phyloP scores from a whole-genome alignment of 1,139 yeast genomes.

The Taiozyma sp. region DNA sequence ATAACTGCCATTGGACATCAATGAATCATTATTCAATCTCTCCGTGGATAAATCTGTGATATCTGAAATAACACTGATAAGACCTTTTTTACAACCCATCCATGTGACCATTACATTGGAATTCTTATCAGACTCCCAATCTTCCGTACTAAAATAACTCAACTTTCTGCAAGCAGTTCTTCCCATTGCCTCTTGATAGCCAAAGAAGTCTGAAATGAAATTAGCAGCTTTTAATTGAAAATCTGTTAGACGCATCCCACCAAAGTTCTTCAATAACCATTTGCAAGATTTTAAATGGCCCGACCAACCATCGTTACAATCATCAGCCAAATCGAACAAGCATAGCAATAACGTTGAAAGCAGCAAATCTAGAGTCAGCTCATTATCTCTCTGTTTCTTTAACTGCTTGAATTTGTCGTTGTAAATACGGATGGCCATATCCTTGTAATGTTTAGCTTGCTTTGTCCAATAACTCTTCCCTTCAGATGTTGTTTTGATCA shows the following conservation, averaged over 20 bases:
- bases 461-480: conserved; percentile 2
- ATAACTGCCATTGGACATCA: not conserved
- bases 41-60: conserved; percentile 35
- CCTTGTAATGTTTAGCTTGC: conserved; percentile 2
- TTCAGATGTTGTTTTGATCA: not conserved
- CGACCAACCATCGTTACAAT: conserved; percentile 11
- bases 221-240: not conserved
- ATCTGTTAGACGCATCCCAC: not conserved
- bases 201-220: conserved; percentile 8
- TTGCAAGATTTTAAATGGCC: conserved; percentile 4
- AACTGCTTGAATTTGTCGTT: not conserved
- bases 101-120: conserved; percentile 3
- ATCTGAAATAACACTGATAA: conserved; percentile 30
- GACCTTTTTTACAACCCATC: conserved; percentile 30
- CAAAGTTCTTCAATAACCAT: not conserved
- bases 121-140: conserved; percentile 3
- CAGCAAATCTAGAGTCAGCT: conserved; percentile 1
- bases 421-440: not conserved
- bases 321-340: conserved; percentile 8
- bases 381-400: not conserved
- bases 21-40: conserved; percentile 14
- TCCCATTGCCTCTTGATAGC: conserved; percentile 12
- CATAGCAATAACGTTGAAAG: conserved; percentile 8
- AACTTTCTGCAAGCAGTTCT: conserved; percentile 11
- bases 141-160: conserved; percentile 4